phyloP scores from a whole-genome alignment of 768 basidiomycete species.

The Russula sp. region DNA sequence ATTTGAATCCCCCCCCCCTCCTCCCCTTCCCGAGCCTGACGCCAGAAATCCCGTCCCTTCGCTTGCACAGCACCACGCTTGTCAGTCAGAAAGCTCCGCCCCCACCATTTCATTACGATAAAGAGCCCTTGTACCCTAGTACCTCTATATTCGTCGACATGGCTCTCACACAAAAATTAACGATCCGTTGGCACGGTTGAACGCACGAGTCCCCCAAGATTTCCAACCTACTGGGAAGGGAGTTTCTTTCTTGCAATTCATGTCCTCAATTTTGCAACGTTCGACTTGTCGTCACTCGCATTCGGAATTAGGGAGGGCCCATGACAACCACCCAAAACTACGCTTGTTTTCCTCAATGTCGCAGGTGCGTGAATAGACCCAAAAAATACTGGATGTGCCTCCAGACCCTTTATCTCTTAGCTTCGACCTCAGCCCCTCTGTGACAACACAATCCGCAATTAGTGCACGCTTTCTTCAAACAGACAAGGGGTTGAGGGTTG shows the following conservation, averaged over 20 bases:
- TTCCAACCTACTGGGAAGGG: neutral
- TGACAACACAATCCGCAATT: neutral
- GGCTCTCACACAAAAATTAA: neutral
- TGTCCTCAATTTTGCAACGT: neutral
- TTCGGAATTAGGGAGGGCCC: neutral
- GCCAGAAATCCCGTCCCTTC: neutral
- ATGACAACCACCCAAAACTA: neutral
- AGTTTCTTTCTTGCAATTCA: neutral
- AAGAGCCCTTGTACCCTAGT: neutral
- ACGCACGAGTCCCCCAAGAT: neutral
- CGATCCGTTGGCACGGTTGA: neutral
- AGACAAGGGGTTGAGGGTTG: neutral
- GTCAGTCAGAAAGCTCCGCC: neutral
- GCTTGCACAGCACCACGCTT: neutral
- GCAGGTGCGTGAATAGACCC: neutral
- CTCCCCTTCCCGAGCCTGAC: slow-evolving; percentile 10
- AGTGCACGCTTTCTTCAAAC: neutral
- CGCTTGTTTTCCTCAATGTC: neutral
- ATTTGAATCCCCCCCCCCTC: neutral
- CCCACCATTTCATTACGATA: neutral
- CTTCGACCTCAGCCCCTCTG: neutral
- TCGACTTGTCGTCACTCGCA: neutral
- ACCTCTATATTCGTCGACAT: neutral
- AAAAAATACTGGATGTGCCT: neutral
- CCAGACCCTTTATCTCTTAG: neutral